Conservation (phyloP, 257 asterid species). For the Solanum virginianum region DNA sequence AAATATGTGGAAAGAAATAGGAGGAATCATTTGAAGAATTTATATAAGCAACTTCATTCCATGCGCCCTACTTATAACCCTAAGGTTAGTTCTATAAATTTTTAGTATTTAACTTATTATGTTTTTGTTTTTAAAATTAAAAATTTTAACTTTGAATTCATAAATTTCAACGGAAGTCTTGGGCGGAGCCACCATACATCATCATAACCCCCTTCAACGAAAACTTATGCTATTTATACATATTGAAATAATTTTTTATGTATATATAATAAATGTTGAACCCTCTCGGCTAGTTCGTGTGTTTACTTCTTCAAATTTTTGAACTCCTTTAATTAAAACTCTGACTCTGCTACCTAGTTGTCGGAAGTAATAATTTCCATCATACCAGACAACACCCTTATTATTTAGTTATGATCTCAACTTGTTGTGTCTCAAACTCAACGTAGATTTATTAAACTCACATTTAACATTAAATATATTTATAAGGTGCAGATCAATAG, state of each 20-base stretch:
- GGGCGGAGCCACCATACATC: too few relatives aligned
- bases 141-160: too few relatives aligned
- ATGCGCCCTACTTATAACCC: conserved; percentile 19
- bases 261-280: too few relatives aligned
- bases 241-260: too few relatives aligned
- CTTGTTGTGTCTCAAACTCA: neutral
- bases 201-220: too few relatives aligned
- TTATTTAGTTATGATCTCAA: neutral
- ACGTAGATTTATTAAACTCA: neutral
- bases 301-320: too few relatives aligned
- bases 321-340: too few relatives aligned
- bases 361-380: neutral
- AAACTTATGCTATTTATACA: too few relatives aligned
- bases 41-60: conserved; percentile 24
- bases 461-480: neutral
- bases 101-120: neutral
- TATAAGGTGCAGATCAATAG: conserved; percentile 4
- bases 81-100: neutral
- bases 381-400: neutral
- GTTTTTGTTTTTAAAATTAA: too few relatives aligned
- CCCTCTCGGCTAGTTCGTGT: too few relatives aligned
- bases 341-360: too few relatives aligned
- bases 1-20: conserved; percentile 37
- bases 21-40: conserved; percentile 27
- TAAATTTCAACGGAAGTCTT: too few relatives aligned